A percentile compares a stretch with the other conserved stretches of the same genome.
phyloP scores from a whole-genome alignment of 805 yeast species.

The Yarrowia hollandica region DNA sequence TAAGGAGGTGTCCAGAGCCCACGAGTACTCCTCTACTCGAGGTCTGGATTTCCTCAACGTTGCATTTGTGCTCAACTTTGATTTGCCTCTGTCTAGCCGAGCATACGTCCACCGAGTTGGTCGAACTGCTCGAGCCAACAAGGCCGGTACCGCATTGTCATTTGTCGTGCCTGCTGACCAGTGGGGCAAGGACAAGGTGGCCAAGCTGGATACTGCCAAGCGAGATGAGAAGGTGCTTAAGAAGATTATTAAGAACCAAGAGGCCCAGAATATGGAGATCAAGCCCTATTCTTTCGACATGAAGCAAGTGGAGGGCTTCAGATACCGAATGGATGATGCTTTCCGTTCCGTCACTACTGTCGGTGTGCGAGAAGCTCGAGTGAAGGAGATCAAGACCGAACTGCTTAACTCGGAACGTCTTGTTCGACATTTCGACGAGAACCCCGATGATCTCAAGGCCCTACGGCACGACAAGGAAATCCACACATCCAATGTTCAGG shows the following conservation, averaged over 20 bases:
- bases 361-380: conserved; percentile 89
- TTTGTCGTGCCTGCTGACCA: conserved; percentile 83
- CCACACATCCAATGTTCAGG: conserved; percentile 78
- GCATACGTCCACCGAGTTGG: conserved; percentile 93
- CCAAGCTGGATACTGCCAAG: conserved; percentile 67
- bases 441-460: conserved; percentile 87
- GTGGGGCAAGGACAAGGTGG: conserved; percentile 84
- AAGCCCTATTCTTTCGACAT: conserved; percentile 89
- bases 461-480: conserved; percentile 90
- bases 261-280: conserved; percentile 43
- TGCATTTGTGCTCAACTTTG: conserved; percentile 94
- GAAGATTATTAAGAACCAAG: conserved; percentile 75
- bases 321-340: conserved; percentile 96
- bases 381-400: conserved; percentile 84
- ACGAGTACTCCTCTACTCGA: conserved; percentile 91
- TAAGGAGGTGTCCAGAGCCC: conserved; percentile 49
- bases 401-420: conserved; percentile 83
- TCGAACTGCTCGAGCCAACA: conserved; percentile 97
- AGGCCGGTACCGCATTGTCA: conserved; percentile 90
- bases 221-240: conserved; percentile 83
- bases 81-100: conserved; percentile 84
- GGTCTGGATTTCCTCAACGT: conserved; percentile 97
- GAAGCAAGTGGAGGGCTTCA: conserved; percentile 90
- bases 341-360: conserved; percentile 90
- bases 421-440: conserved; percentile 93